Base-by-base conservation (phyloP, 2,329 filamentous ascomycete species). In the Trichoderma lentiforme region DNA sequence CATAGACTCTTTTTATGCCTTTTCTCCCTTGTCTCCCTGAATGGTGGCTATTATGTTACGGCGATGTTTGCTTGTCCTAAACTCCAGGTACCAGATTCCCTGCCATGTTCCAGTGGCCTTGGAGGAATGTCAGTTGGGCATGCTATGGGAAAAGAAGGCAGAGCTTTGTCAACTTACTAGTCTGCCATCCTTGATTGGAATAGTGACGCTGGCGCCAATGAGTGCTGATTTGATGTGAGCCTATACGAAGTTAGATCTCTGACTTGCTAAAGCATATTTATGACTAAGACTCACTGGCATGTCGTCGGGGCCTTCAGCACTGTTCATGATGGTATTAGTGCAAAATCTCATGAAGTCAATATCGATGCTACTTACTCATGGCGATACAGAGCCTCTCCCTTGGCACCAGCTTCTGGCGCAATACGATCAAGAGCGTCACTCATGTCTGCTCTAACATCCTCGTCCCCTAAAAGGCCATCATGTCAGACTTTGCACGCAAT, bases 21-120 rank as follows among this genome's bases (percentile, higher is more conserved):
- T 90, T 84, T 98, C 93, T 57, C 95, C 96, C 82, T 98, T 90
- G 84, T 98, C 93, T 57, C 95, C 96, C 82, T 98, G 95, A 74
- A 98, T 97, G 1, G 96, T 98, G 69, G 95, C 95, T 74, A 99
- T 91, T 14, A 98, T 88, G 80, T 90, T 92, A 78, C 96, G 88
- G 74, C 89, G 86, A 82, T 98, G 95, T 82, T 89, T 93, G 76
- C 85, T 85, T 11, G 86, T 88, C 71, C 95, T 87, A 80, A 98
- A 98, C 82, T 98, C 96, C 75, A 98, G 84, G 81, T 97, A 97
- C 93, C 93, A 98, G 73, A 98, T 95, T 0, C 96, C 90, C 78
- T 96, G 93, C 93, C 93, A 95, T 4, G 89, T 92, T 26, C 90
- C 90, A 14, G 88, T 88, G 26, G 86, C 86, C 86, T 88, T 58